These are phyloP conservation scores for Alternaria burnsii DNA, from an alignment of 2,329 filamentous ascomycete species.

Conservation along the genomic window DNA sequence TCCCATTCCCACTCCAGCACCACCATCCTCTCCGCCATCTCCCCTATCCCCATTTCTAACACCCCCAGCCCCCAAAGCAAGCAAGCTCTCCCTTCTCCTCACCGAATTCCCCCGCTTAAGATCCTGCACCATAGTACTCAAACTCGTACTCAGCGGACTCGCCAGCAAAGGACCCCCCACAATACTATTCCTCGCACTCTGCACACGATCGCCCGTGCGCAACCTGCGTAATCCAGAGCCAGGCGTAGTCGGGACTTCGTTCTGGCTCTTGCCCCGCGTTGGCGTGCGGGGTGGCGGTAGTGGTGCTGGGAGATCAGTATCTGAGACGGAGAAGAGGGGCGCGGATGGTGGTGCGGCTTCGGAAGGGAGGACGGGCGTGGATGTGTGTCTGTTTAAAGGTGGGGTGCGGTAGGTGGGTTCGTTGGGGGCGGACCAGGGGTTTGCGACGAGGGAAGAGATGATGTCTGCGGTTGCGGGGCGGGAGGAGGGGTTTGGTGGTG, in stretches of 20 bases:
- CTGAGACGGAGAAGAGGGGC: slow-evolving; percentile 22
- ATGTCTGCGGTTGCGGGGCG: slow-evolving; percentile 20
- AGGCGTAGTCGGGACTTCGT: slow-evolving; percentile 29
- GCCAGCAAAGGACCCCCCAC: slow-evolving; percentile 64
- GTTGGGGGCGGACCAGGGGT: slow-evolving; percentile 40
- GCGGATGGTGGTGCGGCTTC: slow-evolving; percentile 30
- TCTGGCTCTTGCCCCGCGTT: slow-evolving; percentile 20
- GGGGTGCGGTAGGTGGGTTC: slow-evolving; percentile 9
- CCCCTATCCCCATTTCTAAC: slow-evolving; percentile 17
- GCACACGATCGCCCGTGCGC: slow-evolving; percentile 49
- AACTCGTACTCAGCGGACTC: slow-evolving; percentile 66
- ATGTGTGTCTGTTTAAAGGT: slow-evolving; percentile 34
- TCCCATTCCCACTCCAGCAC: background rate
- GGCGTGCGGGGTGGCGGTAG: slow-evolving; percentile 15
- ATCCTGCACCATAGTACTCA: slow-evolving; percentile 72
- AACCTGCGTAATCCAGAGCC: slow-evolving; percentile 35
- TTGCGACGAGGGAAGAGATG: slow-evolving; percentile 35
- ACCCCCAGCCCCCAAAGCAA: slow-evolving; percentile 15
- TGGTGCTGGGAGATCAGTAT: slow-evolving; percentile 22
- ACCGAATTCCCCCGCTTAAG: slow-evolving; percentile 64
- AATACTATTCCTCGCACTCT: slow-evolving; percentile 56
- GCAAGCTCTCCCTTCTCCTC: slow-evolving; percentile 4
- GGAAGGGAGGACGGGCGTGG: slow-evolving; percentile 42
- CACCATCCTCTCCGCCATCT: background rate
- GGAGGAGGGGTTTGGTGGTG: slow-evolving; percentile 14